Evolutionary conservation across 2,329 filamentous ascomycete species (phyloP).

Genomic region (Ophiostoma himal-ulmi): DNA sequence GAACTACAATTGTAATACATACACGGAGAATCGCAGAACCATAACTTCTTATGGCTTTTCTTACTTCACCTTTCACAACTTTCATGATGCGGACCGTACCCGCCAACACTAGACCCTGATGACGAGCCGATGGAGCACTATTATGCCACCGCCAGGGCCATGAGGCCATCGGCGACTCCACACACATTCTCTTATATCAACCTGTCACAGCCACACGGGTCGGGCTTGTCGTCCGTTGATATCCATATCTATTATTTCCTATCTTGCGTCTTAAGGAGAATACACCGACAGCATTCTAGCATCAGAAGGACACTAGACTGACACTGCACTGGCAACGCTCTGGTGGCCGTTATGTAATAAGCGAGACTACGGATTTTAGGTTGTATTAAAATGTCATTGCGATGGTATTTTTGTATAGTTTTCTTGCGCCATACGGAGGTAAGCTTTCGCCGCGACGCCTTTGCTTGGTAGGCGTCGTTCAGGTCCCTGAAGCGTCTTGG

Average conservation of each 20-base stretch:
- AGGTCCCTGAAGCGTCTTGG: not conserved
- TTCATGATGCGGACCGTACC: not conserved
- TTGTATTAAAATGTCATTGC: not conserved
- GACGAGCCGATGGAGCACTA: not conserved
- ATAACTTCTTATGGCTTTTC: not conserved
- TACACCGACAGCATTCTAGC: not conserved
- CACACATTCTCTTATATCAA: not conserved
- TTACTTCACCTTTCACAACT: not conserved
- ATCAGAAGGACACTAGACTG: not conserved
- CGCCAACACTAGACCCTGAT: constrained; percentile 3
- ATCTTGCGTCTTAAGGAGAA: not conserved
- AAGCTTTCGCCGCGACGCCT: not conserved
- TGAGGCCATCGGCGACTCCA: constrained; percentile 5
- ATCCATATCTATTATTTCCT: not conserved
- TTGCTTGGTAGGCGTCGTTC: not conserved
- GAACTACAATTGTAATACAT: not conserved
- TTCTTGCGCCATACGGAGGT: not conserved
- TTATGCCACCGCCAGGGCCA: constrained; percentile 5
- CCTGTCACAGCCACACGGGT: constrained; percentile 1
- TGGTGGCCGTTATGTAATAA: not conserved
- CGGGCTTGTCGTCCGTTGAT: constrained; percentile 1
- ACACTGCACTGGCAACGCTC: not conserved
- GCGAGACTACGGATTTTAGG: not conserved
- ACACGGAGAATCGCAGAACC: not conserved
- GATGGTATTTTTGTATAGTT: constrained; percentile 3